These are phyloP conservation scores for Amborella trichopoda DNA, from an alignment of 164 flowering plant species.

Conservation along the genomic window DNA sequence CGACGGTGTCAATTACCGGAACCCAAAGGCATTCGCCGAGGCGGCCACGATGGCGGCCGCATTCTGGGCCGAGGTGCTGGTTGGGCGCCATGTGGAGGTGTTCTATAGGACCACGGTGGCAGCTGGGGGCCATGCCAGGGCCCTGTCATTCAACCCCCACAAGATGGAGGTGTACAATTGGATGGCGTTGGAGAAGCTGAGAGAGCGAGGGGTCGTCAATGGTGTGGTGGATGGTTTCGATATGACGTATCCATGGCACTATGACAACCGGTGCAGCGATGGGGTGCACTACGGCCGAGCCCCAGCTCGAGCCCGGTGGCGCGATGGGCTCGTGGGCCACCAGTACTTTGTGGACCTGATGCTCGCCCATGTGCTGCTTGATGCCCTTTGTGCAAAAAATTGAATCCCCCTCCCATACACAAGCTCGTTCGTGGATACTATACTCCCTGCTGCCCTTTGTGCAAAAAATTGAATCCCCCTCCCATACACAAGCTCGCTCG, in stretches of 20 bases:
- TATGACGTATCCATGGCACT: constrained; percentile 92
- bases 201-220: constrained; percentile 30
- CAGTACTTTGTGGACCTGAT: constrained; percentile 91
- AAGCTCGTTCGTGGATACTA: too few relatives aligned
- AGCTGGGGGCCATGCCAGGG: constrained; percentile 77
- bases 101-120: constrained; percentile 69
- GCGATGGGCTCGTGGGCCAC: constrained; percentile 89
- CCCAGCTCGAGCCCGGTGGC: constrained; percentile 70
- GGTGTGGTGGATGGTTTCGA: constrained; percentile 67
- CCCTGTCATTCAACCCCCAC: constrained; percentile 60
- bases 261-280: constrained; percentile 79
- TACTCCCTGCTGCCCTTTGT: constrained; percentile 61
- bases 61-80: constrained; percentile 66
- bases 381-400: constrained; percentile 42
- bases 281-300: constrained; percentile 94
- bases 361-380: constrained; percentile 74
- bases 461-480: constrained; percentile 17
- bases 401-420: too few relatives aligned
- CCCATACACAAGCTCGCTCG: too few relatives aligned
- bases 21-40: constrained; percentile 22
- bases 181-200: constrained; percentile 56
- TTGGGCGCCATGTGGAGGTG: constrained; percentile 34
- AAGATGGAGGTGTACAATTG: constrained; percentile 85
- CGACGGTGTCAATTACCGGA: constrained; percentile 65
- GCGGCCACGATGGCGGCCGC: constrained; percentile 58